Evolutionary conservation across 345 rosid species (phyloP).

Genomic region (Pistacia integerrima): DNA sequence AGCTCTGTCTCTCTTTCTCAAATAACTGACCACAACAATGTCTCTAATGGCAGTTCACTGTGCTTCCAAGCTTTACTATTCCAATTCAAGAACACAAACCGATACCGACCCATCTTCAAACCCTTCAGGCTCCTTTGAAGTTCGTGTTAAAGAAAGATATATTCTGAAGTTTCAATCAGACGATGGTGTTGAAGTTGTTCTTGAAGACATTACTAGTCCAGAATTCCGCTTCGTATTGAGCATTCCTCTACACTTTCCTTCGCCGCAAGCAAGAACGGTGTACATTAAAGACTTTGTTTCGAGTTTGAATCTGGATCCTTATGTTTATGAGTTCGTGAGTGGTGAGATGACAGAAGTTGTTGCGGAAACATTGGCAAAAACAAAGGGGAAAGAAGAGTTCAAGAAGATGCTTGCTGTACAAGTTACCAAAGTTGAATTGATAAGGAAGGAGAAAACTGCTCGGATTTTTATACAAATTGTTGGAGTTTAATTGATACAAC

Average conservation of each 20-base stretch:
- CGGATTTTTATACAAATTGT: too few species aligned
- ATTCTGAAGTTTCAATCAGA: neutral
- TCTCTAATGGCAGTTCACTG: too few species aligned
- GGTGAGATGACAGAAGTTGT: neutral
- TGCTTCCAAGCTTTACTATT: too few species aligned
- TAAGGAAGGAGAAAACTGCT: neutral
- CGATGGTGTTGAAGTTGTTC: neutral
- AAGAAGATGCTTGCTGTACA: neutral
- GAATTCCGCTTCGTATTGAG: neutral
- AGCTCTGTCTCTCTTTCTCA: too few species aligned
- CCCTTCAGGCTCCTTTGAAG: neutral
- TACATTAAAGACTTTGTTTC: neutral
- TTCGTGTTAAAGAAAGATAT: too few species aligned
- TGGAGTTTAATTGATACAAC: too few species aligned
- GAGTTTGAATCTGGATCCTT: neutral
- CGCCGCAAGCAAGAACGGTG: too few species aligned
- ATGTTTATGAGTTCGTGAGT: neutral
- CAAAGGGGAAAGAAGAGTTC: neutral
- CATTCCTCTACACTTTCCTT: neutral
- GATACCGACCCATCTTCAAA: neutral
- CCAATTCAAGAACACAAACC: neutral
- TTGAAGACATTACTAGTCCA: neutral
- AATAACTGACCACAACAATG: too few species aligned
- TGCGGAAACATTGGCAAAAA: neutral
- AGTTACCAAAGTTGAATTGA: neutral